Conservation (phyloP, 768 basidiomycete species). For the Leucocoprinus birnbaumii region DNA sequence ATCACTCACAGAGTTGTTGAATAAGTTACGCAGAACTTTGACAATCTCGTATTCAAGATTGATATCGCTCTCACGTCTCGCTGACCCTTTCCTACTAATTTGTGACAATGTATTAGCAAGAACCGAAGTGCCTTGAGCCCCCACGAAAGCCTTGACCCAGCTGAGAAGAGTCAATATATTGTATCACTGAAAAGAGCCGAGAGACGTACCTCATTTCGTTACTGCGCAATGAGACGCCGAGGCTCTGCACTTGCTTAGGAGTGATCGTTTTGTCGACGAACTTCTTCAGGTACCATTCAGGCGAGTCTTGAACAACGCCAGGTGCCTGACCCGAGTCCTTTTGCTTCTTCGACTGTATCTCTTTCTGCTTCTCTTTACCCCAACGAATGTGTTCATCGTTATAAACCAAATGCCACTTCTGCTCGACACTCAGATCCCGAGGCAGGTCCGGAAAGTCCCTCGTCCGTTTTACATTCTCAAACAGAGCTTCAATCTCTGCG, state of each 20-base stretch:
- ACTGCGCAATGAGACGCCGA: constrained; percentile 77
- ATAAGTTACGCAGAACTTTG: constrained; percentile 81
- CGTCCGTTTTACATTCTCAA: constrained; percentile 71
- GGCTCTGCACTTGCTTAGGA: constrained; percentile 70
- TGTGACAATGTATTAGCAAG: constrained; percentile 76
- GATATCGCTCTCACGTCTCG: constrained; percentile 64
- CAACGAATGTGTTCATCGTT: constrained; percentile 80
- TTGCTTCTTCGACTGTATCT: constrained; percentile 59
- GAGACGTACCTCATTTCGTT: constrained; percentile 69
- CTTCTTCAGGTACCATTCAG: constrained; percentile 92
- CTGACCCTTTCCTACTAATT: constrained; percentile 65
- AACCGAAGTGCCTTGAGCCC: constrained; percentile 79
- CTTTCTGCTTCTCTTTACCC: constrained; percentile 66
- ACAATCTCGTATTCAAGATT: constrained; percentile 83
- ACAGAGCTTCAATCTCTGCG: constrained; percentile 76
- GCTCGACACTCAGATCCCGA: constrained; percentile 72
- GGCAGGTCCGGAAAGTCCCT: constrained; percentile 62
- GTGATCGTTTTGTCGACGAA: constrained; percentile 87
- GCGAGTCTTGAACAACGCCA: constrained; percentile 62
- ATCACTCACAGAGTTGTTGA: constrained; percentile 44
- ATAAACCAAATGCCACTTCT: constrained; percentile 91
- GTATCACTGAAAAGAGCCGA: background rate
- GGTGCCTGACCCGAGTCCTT: constrained; percentile 53
- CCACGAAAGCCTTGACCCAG: constrained; percentile 79
- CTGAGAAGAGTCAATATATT: constrained; percentile 33